Conservation (phyloP, 805 yeast species). For the Grigorovia jiainica region DNA sequence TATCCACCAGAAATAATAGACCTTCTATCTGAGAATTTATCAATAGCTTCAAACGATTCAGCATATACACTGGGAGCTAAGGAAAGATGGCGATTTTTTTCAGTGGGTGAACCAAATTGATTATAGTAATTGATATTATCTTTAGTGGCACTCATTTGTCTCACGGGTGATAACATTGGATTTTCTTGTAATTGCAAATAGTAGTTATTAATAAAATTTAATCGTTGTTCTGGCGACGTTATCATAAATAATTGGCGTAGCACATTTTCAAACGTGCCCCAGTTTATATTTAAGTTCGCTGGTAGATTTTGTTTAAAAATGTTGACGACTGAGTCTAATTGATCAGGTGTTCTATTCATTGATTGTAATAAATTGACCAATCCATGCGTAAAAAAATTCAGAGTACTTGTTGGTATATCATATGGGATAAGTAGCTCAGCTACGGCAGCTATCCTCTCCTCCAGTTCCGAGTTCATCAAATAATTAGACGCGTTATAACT, state of each 20-base stretch:
- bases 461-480: background rate
- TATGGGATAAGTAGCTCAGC: background rate
- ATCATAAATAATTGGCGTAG: conserved; percentile 12
- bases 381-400: conserved; percentile 11
- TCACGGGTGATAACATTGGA: conserved; percentile 7
- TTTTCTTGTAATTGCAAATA: conserved; percentile 12
- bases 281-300: conserved; percentile 10
- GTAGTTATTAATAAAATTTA: conserved; percentile 13
- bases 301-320: conserved; percentile 12
- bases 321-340: conserved; percentile 15
- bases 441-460: background rate
- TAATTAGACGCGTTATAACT: background rate
- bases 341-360: conserved; percentile 10
- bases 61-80: conserved; percentile 21
- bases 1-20: conserved; percentile 26
- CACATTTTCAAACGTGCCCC: conserved; percentile 16
- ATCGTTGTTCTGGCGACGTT: conserved; percentile 13
- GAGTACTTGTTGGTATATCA: background rate
- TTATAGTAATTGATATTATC: conserved; percentile 5
- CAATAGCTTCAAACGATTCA: conserved; percentile 33
- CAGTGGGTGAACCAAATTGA: conserved; percentile 4
- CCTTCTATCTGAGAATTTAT: conserved; percentile 31
- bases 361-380: conserved; percentile 11
- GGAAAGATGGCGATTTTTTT: conserved; percentile 7
- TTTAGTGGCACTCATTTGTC: background rate